These are phyloP conservation scores for Kockiozyma suomiensis DNA, from an alignment of 805 yeast genomes.

Conservation along the genomic window DNA sequence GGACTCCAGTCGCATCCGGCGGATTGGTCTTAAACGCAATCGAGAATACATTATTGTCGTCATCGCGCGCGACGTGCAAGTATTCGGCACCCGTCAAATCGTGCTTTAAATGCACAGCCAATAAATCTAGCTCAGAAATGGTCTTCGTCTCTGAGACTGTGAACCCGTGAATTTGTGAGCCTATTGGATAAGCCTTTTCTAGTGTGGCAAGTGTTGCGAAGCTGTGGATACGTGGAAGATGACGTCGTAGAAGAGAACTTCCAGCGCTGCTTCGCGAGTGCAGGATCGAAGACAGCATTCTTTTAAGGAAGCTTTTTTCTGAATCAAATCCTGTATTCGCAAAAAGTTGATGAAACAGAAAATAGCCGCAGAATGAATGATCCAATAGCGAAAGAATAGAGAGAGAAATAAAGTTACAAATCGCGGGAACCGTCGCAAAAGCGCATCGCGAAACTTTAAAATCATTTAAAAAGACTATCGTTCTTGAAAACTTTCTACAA, in stretches of 20 bases:
- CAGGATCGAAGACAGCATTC: not conserved
- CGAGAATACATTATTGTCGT: constrained; percentile 83
- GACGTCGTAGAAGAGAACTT: not conserved
- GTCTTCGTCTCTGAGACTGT: constrained; percentile 62
- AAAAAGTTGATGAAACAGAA: not conserved
- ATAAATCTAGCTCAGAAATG: constrained; percentile 79
- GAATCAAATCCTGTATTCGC: not conserved
- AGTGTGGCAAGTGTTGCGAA: constrained; percentile 21
- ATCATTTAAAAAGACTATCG: no score
- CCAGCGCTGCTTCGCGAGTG: not conserved
- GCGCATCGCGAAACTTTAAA: constrained; percentile 1
- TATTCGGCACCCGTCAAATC: constrained; percentile 72
- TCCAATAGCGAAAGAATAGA: not conserved
- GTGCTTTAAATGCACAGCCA: constrained; percentile 76
- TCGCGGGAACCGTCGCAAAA: not conserved
- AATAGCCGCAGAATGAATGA: not conserved
- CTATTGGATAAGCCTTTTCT: constrained; percentile 17
- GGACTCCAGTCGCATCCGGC: constrained; percentile 92
- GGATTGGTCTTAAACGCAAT: constrained; percentile 92
- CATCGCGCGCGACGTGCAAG: constrained; percentile 81
- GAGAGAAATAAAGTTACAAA: not conserved
- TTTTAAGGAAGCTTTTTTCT: not conserved
- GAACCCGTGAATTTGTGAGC: constrained; percentile 58
- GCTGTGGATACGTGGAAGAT: not conserved
- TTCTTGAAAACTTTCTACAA: no score